Percentiles rank a stretch among this genome's conserved stretches.
phyloP scores from a whole-genome alignment of 495 filamentous ascomycete species.

The Aspergillus ostianus region DNA sequence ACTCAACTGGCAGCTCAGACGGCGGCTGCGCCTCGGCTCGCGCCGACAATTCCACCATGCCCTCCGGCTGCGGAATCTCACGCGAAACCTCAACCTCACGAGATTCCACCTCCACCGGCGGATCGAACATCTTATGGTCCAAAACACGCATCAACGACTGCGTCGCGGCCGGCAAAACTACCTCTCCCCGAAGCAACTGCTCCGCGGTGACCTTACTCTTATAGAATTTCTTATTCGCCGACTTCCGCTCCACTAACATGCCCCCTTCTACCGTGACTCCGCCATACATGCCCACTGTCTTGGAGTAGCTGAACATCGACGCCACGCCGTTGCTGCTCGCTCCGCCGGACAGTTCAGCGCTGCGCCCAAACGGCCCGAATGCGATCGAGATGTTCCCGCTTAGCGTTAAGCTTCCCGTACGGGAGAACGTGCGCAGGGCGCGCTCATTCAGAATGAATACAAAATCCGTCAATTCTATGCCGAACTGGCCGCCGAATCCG shows the following conservation, averaged over 20 bases:
- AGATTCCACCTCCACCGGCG: background rate
- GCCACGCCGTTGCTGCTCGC: conserved; percentile 76
- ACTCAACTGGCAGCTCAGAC: background rate
- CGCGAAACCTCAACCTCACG: background rate
- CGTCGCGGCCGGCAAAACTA: conserved; percentile 74
- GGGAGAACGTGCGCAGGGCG: conserved; percentile 87
- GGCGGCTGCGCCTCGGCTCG: background rate
- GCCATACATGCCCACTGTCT: conserved; percentile 91
- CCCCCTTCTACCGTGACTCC: conserved; percentile 86
- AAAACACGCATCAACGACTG: conserved; percentile 61
- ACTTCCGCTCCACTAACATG: conserved; percentile 80
- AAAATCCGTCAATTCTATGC: conserved; percentile 93
- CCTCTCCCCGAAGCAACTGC: conserved; percentile 72
- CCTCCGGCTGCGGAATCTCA: background rate
- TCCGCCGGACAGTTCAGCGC: conserved; percentile 84
- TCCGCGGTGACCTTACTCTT: conserved; percentile 69
- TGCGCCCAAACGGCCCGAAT: conserved; percentile 84
- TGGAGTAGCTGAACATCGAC: conserved; percentile 87
- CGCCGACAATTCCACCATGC: background rate
- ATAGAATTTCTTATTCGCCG: conserved; percentile 92
- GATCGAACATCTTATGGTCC: conserved; percentile 17
- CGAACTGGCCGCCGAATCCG: conserved; percentile 89
- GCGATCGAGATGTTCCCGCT: conserved; percentile 92
- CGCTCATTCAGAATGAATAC: conserved; percentile 94
- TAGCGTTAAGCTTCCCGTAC: conserved; percentile 77